Base-by-base conservation (phyloP, 768 basidiomycete species). In the Pulveroboletus ravenelii region DNA sequence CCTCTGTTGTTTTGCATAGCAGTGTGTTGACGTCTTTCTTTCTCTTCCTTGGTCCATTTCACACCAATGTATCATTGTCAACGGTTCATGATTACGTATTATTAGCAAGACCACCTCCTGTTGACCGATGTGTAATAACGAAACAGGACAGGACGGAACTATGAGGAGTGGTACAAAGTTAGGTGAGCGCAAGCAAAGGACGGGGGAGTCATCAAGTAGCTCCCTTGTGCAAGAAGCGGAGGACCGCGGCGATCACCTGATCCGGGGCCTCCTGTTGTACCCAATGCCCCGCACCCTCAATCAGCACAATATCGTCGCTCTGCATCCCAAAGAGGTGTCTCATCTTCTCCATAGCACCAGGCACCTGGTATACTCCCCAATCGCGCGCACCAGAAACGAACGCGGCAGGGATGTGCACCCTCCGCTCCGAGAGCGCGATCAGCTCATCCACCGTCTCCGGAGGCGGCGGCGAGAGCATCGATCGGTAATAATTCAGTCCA, bases 261-360 rank as follows among this genome's bases (percentile, higher is more conserved):
- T 70, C 71, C 12, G 77, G 74, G 27, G 70, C 54, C 59, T 83
- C 82, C 59, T 84, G 80, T 60, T 80, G 81, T 15, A 78, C 79
- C 82, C 82, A 83, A 63, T 84, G 84, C 0, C 82, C 84, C 0
- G 80, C 81, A 4, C 75, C 76, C 2, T 75, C 66, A 9, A 84
- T 65, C 38, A 85, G 52, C n/a, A 80, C 72, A 30, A 81, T 70
- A 31, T 77, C 72, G 31, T 77, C 72, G 32, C 68, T 64, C 18
- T 56, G 55, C 72, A 79, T 78, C 18, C 56, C 56, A 45, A 56
- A 59, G 29, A 20, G 31, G 40, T 32, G 42, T 27, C 15, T 48
- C 82, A 82, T 78, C 60, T 64, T 65, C 35, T 77, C 74, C 30
- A 67, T 51, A 2, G 71, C 75, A 0, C 78, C 78, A 3, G 80